Conservation (phyloP, 768 basidiomycete genomes). For the Calocybe cyanea region DNA sequence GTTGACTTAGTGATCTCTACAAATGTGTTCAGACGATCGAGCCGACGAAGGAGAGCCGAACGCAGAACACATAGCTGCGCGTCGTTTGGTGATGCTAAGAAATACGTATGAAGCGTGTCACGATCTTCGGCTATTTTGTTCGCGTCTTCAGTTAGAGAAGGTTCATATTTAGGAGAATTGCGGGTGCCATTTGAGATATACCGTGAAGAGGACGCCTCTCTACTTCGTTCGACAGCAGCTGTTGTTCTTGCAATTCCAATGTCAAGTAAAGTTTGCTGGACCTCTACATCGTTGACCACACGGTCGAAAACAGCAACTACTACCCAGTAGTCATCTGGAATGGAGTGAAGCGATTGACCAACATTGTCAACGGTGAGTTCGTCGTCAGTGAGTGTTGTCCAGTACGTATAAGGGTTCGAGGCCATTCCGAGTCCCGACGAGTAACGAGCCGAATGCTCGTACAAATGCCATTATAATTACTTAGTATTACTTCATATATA, state of each 20-base stretch:
- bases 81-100: constrained; percentile 53
- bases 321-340: constrained; percentile 74
- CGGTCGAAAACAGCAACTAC: constrained; percentile 71
- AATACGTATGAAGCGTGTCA: constrained; percentile 46
- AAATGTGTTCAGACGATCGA: constrained; percentile 72
- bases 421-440: constrained; percentile 32
- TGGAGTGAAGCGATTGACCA: constrained; percentile 40
- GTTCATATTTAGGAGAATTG: neutral
- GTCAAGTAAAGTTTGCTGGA: constrained; percentile 57
- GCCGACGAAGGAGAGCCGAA: constrained; percentile 58
- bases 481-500: too few relatives aligned
- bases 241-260: constrained; percentile 62
- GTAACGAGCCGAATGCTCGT: constrained; percentile 11
- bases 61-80: constrained; percentile 66
- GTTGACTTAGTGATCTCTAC: constrained; percentile 51
- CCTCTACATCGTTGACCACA: constrained; percentile 49
- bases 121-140: constrained; percentile 4
- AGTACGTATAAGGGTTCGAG: constrained; percentile 41
- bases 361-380: constrained; percentile 53
- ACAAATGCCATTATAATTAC: neutral
- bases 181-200: constrained; percentile 2
- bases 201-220: constrained; percentile 25
- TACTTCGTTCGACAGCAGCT: constrained; percentile 42
- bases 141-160: neutral
- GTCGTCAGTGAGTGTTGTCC: constrained; percentile 54